Conservation (phyloP, 805 yeast species). For the Saturnispora ahearnii region DNA sequence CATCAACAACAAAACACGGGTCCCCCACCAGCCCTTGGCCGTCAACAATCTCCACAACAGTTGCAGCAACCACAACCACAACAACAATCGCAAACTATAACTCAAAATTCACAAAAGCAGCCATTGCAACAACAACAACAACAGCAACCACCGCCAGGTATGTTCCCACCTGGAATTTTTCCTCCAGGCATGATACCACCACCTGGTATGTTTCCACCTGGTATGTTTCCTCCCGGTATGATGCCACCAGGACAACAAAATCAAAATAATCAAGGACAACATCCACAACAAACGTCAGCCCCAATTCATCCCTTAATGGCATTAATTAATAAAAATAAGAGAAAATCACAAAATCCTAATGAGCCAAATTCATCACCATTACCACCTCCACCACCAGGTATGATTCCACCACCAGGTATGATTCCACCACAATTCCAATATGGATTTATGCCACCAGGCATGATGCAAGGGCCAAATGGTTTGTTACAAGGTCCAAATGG, state of each 20-base stretch:
- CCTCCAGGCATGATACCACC: slow-evolving; percentile 6
- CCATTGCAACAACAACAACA: background rate
- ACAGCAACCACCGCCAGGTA: slow-evolving; percentile 2
- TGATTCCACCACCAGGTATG: slow-evolving; percentile 1
- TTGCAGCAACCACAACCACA: slow-evolving; percentile 6
- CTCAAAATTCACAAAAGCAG: slow-evolving; percentile 1
- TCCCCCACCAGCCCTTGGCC: slow-evolving; percentile 2
- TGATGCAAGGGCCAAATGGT: background rate
- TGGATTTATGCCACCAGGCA: slow-evolving; percentile 5
- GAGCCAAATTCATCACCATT: slow-evolving; percentile 5
- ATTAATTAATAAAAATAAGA: slow-evolving; percentile 12
- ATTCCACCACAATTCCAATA: slow-evolving; percentile 3
- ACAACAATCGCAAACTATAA: slow-evolving; percentile 4
- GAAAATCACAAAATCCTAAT: slow-evolving; percentile 9
- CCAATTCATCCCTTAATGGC: slow-evolving; percentile 15
- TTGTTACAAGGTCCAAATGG: background rate
- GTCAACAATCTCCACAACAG: slow-evolving; percentile 8
- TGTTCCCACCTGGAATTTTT: slow-evolving; percentile 9
- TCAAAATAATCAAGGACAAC: background rate
- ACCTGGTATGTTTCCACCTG: slow-evolving; percentile 9
- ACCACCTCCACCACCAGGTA: slow-evolving; percentile 4
- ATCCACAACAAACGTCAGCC: slow-evolving; percentile 1
- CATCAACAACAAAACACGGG: background rate
- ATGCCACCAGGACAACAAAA: slow-evolving; percentile 2
- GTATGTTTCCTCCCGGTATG: slow-evolving; percentile 6